Conservation (phyloP, 2,329 filamentous ascomycete species). For the Xenoacremonium recifei region DNA sequence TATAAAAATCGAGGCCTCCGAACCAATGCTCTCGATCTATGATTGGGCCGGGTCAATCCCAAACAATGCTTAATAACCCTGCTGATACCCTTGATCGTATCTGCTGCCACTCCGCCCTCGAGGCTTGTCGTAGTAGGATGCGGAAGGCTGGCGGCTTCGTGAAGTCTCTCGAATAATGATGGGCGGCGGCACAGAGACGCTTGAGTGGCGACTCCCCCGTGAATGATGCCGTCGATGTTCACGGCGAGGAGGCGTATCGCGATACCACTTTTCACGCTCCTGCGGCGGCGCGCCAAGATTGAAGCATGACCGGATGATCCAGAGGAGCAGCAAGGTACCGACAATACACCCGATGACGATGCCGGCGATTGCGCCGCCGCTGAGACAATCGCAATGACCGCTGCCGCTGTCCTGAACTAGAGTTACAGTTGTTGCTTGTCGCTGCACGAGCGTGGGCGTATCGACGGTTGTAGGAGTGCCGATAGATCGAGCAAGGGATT, state of each 20-base stretch:
- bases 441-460: slow-evolving; percentile 14
- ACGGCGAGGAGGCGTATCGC: slow-evolving; percentile 21
- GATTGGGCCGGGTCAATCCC: too few relatives aligned
- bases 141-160: slow-evolving; percentile 16
- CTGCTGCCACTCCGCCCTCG: slow-evolving; percentile 8
- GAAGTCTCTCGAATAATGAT: slow-evolving; percentile 20
- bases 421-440: slow-evolving; percentile 31
- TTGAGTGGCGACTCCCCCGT: slow-evolving; percentile 20
- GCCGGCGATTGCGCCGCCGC: slow-evolving; percentile 49
- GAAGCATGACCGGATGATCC: slow-evolving; percentile 45
- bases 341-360: slow-evolving; percentile 49
- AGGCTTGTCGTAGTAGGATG: slow-evolving; percentile 15
- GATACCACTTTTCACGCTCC: slow-evolving; percentile 32
- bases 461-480: slow-evolving; percentile 12
- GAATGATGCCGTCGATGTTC: slow-evolving; percentile 23
- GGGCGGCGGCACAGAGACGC: slow-evolving; percentile 22
- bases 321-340: slow-evolving; percentile 45
- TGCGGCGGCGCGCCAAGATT: slow-evolving; percentile 38
- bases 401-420: slow-evolving; percentile 21
- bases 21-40: too few relatives aligned
- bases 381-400: slow-evolving; percentile 29
- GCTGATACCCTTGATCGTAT: neutral
- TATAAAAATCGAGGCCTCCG: too few relatives aligned
- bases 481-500: slow-evolving; percentile 13
- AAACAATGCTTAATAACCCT: too few relatives aligned